phyloP scores from a whole-genome alignment of 768 basidiomycete species.

The Leucosporidium yakuticum region DNA sequence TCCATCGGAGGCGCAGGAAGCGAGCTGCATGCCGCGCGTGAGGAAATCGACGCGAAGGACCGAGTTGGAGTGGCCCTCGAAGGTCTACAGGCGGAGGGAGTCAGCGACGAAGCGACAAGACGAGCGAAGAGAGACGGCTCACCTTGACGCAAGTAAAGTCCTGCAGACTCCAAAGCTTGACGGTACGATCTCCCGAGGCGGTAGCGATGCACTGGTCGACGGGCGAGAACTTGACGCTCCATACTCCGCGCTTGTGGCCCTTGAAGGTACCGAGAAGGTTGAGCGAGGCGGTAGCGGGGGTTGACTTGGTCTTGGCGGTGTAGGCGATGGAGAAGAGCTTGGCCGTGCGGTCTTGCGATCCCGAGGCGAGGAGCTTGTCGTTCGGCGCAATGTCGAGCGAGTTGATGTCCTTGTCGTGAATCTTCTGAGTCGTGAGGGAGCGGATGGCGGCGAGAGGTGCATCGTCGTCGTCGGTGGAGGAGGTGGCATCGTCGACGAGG shows the following conservation, averaged over 20 bases:
- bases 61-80: slow-evolving; percentile 97
- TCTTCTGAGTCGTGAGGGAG: slow-evolving; percentile 76
- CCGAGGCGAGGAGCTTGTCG: slow-evolving; percentile 79
- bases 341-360: slow-evolving; percentile 90
- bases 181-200: slow-evolving; percentile 89
- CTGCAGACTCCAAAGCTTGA: slow-evolving; percentile 88
- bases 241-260: slow-evolving; percentile 94
- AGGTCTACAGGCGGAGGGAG: slow-evolving; percentile 56
- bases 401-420: slow-evolving; percentile 99
- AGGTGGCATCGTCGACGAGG: slow-evolving; percentile 47
- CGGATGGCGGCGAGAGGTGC: slow-evolving; percentile 34
- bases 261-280: slow-evolving; percentile 78
- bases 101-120: not conserved
- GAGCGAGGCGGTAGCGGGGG: slow-evolving; percentile 58
- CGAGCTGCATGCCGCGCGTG: slow-evolving; percentile 72
- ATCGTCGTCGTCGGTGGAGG: slow-evolving; percentile 36
- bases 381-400: slow-evolving; percentile 87
- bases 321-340: slow-evolving; percentile 80
- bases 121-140: slow-evolving; percentile 17
- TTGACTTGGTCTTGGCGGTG: slow-evolving; percentile 37
- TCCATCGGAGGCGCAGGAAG: slow-evolving; percentile 87
- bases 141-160: slow-evolving; percentile 80
- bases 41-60: slow-evolving; percentile 89
- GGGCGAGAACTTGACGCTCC: slow-evolving; percentile 82
- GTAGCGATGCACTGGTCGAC: slow-evolving; percentile 80